These are phyloP conservation scores for Cicer arietinum DNA, from an alignment of 306 rosid species.

Conservation along the genomic window DNA sequence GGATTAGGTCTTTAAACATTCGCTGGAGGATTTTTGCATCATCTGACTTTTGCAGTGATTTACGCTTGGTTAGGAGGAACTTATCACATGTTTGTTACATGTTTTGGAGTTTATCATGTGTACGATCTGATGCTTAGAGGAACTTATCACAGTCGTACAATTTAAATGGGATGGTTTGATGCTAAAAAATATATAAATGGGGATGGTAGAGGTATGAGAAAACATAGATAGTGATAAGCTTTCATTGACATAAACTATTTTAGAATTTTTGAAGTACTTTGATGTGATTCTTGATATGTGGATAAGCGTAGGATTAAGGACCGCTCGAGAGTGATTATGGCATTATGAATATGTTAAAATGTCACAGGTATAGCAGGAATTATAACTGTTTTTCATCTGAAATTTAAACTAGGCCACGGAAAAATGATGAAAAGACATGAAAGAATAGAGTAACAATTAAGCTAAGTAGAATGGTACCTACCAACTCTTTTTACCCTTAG, in stretches of 20 bases:
- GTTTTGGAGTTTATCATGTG: slow-evolving; percentile 33
- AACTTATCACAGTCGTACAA: neutral
- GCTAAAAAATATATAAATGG: neutral
- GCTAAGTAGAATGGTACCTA: too few relatives aligned
- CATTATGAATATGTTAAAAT: neutral
- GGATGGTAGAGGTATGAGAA: neutral
- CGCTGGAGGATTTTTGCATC: slow-evolving; percentile 20
- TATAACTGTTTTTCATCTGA: neutral
- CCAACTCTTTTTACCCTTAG: too few relatives aligned
- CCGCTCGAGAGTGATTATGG: neutral
- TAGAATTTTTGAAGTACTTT: neutral
- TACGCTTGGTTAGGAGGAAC: slow-evolving; percentile 38
- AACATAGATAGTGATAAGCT: neutral
- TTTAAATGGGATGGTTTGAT: neutral
- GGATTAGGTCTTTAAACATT: slow-evolving; percentile 82
- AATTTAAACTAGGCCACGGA: neutral
- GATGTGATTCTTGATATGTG: neutral
- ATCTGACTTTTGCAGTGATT: slow-evolving; percentile 33
- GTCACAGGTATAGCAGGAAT: neutral
- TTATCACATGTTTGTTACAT: slow-evolving; percentile 30
- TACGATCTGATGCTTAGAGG: slow-evolving; percentile 1
- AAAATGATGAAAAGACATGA: neutral
- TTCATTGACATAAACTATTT: neutral
- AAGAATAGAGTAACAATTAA: too few relatives aligned
- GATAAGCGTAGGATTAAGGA: neutral